Base-by-base conservation (phyloP, 257 asterid species). In the Solanum verrucosum region DNA sequence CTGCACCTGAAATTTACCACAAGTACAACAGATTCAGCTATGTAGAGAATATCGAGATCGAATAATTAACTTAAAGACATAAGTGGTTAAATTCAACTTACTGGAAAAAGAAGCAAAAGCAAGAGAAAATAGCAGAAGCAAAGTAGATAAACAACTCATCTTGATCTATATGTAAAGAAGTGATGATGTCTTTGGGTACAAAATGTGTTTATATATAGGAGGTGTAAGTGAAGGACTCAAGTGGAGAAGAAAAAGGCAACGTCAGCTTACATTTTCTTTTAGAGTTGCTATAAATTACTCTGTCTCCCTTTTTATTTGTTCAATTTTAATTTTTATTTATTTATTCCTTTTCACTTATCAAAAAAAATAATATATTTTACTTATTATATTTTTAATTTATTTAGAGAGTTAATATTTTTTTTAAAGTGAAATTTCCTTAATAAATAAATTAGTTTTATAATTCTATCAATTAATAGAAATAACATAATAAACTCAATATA, bases 1-100 rank as follows among this genome's bases (percentile, higher is more conserved):
- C 95, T 78, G 91, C 98, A 88, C 90, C 98, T 95, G 94, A 23
- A 86, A 67, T 46, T 44, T 13, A 35, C 67, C 89, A 87, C 13
- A 12, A 60, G 52, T 10, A 52, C 7, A 11, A 25, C 63, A 85
- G 60, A 31, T 20, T 46, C 1, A 52, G 63, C 23, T 72, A 7
- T 71, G n/a, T 25, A 8, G 7, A 14, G 20, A 86, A 71, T 38
- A 42, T n/a, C 1, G 3, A 15, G 4, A 34, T 21, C 37, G 20
- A 23, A 25, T 37, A 1, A 40, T 63, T 52, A 52, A 63, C 8
- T 1, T 1, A 56, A 56, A 56, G 0, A n/a, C 40, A 5, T 1
- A 75, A 78, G 42, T 70, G 4, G 25, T 13, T 23, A 4, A 78
- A 46, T 16, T 52, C 63, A 52, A 49, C 88, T 49, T 72, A 86